Conservation (phyloP, 495 filamentous ascomycete species). For the Penicillium salamii region DNA sequence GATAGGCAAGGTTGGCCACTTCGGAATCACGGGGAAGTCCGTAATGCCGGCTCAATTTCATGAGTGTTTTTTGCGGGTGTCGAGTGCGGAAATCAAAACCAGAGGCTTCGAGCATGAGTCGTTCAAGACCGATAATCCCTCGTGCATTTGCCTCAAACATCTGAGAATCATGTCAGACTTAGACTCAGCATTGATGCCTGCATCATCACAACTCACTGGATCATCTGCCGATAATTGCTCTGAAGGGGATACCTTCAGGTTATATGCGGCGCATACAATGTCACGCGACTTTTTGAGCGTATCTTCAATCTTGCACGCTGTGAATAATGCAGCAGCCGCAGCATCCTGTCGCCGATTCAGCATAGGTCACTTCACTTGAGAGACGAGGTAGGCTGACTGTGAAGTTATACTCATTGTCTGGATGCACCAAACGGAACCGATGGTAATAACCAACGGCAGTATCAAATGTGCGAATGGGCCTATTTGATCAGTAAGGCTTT, state of each 20-base stretch:
- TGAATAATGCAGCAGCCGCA: constrained; percentile 81
- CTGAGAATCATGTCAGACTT: constrained; percentile 37
- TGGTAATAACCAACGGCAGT: constrained; percentile 86
- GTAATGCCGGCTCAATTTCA: constrained; percentile 65
- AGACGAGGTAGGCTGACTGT: constrained; percentile 30
- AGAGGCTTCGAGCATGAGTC: constrained; percentile 89
- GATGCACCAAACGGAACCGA: constrained; percentile 77
- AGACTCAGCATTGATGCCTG: background rate
- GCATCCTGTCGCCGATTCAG: constrained; percentile 59
- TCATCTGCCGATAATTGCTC: constrained; percentile 83
- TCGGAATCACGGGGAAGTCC: constrained; percentile 48
- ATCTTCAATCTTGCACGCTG: constrained; percentile 95
- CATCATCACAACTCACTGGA: constrained; percentile 48
- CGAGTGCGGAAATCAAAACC: constrained; percentile 93
- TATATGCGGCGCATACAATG: constrained; percentile 86
- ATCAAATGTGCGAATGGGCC: constrained; percentile 78
- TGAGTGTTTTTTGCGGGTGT: constrained; percentile 76
- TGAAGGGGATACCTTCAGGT: constrained; percentile 65
- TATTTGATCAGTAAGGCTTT: constrained; percentile 22
- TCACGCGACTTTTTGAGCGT: constrained; percentile 95
- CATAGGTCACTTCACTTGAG: background rate
- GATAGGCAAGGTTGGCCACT: constrained; percentile 64
- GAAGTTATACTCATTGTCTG: constrained; percentile 66
- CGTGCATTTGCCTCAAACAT: constrained; percentile 73
- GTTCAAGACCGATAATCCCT: constrained; percentile 80